These are phyloP conservation scores for Beta vulgaris DNA, from an alignment of 148 eudicot species.

Conservation along the genomic window DNA sequence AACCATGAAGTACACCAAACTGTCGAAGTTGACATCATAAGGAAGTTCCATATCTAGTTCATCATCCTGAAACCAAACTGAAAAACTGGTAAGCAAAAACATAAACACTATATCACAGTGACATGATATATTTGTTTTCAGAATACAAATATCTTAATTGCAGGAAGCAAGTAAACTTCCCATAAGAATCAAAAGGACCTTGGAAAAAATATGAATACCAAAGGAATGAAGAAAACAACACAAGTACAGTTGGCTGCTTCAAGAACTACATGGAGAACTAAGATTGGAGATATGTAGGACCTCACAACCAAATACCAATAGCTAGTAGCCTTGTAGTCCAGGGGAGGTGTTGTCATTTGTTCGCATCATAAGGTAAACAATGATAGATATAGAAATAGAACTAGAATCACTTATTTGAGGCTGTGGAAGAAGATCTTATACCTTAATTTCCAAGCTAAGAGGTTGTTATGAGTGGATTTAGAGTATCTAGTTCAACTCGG, in stretches of 20 bases:
- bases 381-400: background rate
- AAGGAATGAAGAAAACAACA: background rate
- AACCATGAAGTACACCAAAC: constrained; percentile 85
- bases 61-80: constrained; percentile 57
- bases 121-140: background rate
- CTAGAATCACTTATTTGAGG: background rate
- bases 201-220: background rate
- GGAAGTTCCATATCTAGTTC: constrained; percentile 39
- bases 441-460: background rate
- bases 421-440: background rate
- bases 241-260: background rate
- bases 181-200: too few relatives aligned
- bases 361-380: background rate
- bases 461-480: background rate
- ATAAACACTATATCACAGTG: constrained; percentile 7
- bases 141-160: background rate
- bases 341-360: background rate
- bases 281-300: background rate
- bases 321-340: too few relatives aligned
- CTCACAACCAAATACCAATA: background rate
- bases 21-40: constrained; percentile 61
- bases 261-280: background rate
- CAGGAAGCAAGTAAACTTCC: background rate
- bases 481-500: background rate
- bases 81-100: constrained; percentile 23